phyloP scores from a whole-genome alignment of 495 filamentous ascomycete species.

The Penicillium mononematosum region DNA sequence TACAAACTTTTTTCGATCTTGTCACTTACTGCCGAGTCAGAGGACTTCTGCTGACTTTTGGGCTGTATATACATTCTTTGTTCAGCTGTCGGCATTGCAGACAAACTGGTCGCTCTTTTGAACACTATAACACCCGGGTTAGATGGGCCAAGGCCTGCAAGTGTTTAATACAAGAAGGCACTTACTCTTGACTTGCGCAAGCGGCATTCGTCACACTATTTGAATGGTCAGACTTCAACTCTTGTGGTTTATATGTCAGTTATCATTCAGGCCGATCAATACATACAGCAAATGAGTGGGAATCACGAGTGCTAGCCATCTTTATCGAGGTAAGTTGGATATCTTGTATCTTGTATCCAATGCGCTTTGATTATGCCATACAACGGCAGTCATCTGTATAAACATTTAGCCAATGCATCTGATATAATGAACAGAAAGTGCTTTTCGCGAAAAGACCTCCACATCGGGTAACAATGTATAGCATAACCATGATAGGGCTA shows the following conservation, averaged over 20 bases:
- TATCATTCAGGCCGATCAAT: background rate
- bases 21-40: constrained; percentile 47
- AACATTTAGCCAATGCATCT: constrained; percentile 22
- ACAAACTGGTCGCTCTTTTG: constrained; percentile 48
- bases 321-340: constrained; percentile 34
- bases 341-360: constrained; percentile 29
- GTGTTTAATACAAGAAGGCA: background rate
- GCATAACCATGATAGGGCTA: background rate
- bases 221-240: background rate
- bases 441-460: constrained; percentile 2
- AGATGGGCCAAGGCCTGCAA: background rate
- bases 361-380: constrained; percentile 39
- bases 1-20: background rate
- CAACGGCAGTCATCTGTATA: constrained; percentile 39
- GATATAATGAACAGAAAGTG: constrained; percentile 5
- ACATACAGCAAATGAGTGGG: constrained; percentile 50
- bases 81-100: constrained; percentile 45
- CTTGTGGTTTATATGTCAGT: background rate
- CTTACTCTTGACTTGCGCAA: constrained; percentile 50
- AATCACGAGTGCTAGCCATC: constrained; percentile 50
- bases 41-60: constrained; percentile 47
- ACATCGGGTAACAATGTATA: constrained; percentile 13
- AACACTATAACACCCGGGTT: constrained; percentile 36
- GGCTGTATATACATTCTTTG: constrained; percentile 51
- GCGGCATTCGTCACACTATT: constrained; percentile 52